Base-by-base conservation (phyloP, 2,329 filamentous ascomycete species). In the Diaporthe citri region DNA sequence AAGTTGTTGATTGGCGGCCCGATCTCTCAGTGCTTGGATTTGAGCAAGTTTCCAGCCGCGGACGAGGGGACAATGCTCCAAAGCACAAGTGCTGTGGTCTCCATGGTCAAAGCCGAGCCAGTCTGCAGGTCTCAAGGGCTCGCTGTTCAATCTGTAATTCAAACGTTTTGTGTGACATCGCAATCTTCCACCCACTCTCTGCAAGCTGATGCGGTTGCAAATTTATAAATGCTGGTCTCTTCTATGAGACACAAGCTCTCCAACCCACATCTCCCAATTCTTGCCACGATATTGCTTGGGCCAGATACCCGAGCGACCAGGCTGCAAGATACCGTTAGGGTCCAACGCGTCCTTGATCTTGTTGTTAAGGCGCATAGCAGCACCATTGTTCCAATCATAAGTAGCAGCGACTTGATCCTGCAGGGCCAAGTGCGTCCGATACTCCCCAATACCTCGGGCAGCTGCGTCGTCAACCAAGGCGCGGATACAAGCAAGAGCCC, bases 341-440 rank as follows among this genome's bases (percentile, higher is more conserved):
- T 57, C 55, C 31, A 57, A n/a, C 20, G 55, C 55, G 55, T 57
- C 55, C 55, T 57, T 57, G 55, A 57, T 57, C 55, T 36, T 57
- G 17, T 57, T 57, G 55, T 57, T 57, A 13, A 57, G 55, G 13
- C 55, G 55, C 55, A 57, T 57, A 36, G 55, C 55, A 57, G 55
- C 55, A 34, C 55, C 55, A 36, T 57, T 57, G 55, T 57, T 57
- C 55, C 55, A 57, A 12, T 31, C 55, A 22, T 57, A 57, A 12
- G 55, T 57, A 34, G 55, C 8, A 22, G 55, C 55, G 31, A 57
- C 55, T 22, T 57, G 31, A 34, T 57, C 55, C 55, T 57, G 55
- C 17, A 57, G 31, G 8, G 55, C 55, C 55, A 57, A 22, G 55
- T 57, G 55, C 28, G 55, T 57, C 7, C 55, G 55, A n/a, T 57